Conservation (phyloP, 306 rosid genomes). For the Vachellia pachyceras region DNA sequence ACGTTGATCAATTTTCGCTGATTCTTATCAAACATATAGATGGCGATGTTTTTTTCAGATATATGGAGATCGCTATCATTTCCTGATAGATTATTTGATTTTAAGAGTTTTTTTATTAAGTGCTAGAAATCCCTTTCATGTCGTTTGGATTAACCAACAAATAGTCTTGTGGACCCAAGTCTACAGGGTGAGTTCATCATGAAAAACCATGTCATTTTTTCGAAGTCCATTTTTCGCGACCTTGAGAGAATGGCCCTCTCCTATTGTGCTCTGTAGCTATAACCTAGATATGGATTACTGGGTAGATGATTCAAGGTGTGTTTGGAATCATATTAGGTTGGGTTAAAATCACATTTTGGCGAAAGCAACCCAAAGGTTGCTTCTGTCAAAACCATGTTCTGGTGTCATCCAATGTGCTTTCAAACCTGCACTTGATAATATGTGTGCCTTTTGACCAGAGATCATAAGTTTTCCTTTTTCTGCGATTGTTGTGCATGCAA, state of each 20-base stretch:
- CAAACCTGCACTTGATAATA: background rate
- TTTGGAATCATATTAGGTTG: background rate
- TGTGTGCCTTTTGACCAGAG: background rate
- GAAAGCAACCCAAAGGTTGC: background rate
- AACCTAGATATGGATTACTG: background rate
- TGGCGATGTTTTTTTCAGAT: background rate
- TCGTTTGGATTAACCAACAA: background rate
- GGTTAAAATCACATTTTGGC: background rate
- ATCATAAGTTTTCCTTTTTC: background rate
- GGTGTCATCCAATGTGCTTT: background rate
- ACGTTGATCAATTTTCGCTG: background rate
- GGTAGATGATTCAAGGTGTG: background rate
- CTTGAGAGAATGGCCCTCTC: background rate
- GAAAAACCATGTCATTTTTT: background rate
- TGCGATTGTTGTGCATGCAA: background rate
- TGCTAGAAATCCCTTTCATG: background rate
- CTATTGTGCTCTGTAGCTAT: background rate
- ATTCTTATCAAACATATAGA: background rate
- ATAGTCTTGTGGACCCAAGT: background rate
- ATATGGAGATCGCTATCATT: background rate
- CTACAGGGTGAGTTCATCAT: background rate
- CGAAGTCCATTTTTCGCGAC: background rate
- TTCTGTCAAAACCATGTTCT: background rate
- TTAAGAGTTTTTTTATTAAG: background rate
- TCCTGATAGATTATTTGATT: background rate